These are phyloP conservation scores for Diddensiella transvaalensis DNA, from an alignment of 805 yeast genomes.

Conservation along the genomic window DNA sequence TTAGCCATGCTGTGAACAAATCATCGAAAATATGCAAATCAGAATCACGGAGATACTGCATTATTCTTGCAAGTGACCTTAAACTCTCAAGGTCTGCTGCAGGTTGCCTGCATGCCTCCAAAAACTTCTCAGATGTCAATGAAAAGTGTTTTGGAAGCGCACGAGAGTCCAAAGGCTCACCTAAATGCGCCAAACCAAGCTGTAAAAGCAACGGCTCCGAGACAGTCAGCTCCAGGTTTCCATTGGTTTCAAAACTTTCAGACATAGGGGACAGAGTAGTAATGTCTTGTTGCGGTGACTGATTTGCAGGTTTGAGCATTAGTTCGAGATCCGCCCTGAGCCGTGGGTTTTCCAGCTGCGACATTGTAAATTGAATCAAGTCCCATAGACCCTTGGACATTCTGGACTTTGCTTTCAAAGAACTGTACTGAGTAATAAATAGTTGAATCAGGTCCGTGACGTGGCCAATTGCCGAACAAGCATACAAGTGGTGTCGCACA, in stretches of 20 bases:
- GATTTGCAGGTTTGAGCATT: conserved; percentile 18
- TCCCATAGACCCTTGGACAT: conserved; percentile 26
- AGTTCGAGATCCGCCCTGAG: conserved; percentile 24
- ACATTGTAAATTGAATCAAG: conserved; percentile 21
- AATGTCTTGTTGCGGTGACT: conserved; percentile 19
- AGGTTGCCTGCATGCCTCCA: conserved; percentile 15
- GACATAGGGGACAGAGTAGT: conserved; percentile 28
- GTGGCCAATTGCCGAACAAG: conserved; percentile 23
- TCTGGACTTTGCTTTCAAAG: conserved; percentile 18
- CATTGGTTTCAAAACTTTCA: conserved; percentile 13
- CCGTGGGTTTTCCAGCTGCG: conserved; percentile 13
- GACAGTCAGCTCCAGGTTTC: neutral
- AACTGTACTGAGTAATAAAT: conserved; percentile 18
- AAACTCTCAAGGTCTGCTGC: conserved; percentile 8
- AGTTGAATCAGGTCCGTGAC: conserved; percentile 20
- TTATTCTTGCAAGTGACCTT: conserved; percentile 17
- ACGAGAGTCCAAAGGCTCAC: conserved; percentile 13
- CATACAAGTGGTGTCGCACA: conserved; percentile 17
- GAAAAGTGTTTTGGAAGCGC: conserved; percentile 14
- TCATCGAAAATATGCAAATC: conserved; percentile 23
- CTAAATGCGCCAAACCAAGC: neutral
- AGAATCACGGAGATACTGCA: conserved; percentile 23
- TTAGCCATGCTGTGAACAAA: conserved; percentile 25
- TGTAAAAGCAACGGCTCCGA: conserved; percentile 5
- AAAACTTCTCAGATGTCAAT: conserved; percentile 11